Base-by-base conservation (phyloP, 106 monocot genomes). In the Hemerocallis citrina region DNA sequence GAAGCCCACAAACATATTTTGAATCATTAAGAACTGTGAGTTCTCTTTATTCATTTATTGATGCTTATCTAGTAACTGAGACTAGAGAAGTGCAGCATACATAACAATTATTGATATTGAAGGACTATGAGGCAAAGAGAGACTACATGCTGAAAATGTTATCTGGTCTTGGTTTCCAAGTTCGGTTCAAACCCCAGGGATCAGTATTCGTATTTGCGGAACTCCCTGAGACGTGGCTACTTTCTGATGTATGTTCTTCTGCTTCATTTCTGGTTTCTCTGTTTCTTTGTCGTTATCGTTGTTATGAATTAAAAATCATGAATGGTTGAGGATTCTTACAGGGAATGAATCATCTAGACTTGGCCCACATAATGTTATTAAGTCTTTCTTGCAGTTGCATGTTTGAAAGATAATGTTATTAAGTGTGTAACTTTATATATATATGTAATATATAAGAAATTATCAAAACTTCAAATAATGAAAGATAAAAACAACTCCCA, bases 61-160 rank as follows among this genome's bases (percentile, higher is more conserved):
- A 55, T 2, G 32, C 6, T 57, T 34, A 33, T 21, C 34, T 24
- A 46, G 45, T 46, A 32, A 42, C 50, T 43, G 16, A 2, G 23
- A 54, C 8, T 38, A 19, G 47, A 3, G 24, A 24, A 59, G n/a
- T 23, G 31, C 6, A 25, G 28, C 41, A 22, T 55, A 55, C 55
- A 15, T 41, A 39, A 39, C 44, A 3, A 17, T 45, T 35, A 8
- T 64, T 59, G 7, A 43, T 66, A 16, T 32, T 56, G 24, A 64
- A 94, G 94, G 86, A 78, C n/a, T 94, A 94, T 42, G 83, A 89
- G 63, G 78, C 58, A 36, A 94, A 64, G 62, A 83, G 86, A 73
- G 77, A 94, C 48, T 74, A 69, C 52, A 62, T 80, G 34, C 57
- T 94, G 42, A 52, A 78, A 21, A 49, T 59, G 25, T 46, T 94